phyloP scores from a whole-genome alignment of 768 basidiomycete species.

The Leccinum truebloodii region DNA sequence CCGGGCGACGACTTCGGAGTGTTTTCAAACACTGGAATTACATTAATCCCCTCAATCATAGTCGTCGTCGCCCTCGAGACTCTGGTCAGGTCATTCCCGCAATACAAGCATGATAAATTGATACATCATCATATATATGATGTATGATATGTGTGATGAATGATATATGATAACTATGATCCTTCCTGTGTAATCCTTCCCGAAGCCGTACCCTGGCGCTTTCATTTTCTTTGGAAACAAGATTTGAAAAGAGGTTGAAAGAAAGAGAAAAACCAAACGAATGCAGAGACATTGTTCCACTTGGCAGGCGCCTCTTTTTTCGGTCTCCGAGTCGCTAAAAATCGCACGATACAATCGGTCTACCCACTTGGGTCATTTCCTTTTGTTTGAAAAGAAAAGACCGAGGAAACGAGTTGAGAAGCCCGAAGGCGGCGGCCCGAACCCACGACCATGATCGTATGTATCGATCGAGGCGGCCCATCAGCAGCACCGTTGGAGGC shows the following conservation, averaged over 20 bases:
- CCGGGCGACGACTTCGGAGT: background rate
- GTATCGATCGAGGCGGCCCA: background rate
- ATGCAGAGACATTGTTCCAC: background rate
- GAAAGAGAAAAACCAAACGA: background rate
- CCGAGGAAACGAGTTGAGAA: background rate
- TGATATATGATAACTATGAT: background rate
- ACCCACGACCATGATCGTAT: background rate
- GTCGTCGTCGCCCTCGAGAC: background rate
- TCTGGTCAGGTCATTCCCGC: background rate
- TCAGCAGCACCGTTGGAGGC: background rate
- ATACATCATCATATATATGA: background rate
- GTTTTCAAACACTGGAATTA: background rate
- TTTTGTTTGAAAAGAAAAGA: background rate
- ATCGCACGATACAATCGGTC: constrained; percentile 17
- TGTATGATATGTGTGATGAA: background rate
- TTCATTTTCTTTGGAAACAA: background rate
- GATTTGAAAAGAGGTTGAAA: background rate
- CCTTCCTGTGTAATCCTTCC: background rate
- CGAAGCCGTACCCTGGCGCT: background rate
- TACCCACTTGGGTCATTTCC: background rate
- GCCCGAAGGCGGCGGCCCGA: background rate
- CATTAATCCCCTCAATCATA: background rate
- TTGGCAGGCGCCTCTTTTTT: background rate
- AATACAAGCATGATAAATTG: background rate
- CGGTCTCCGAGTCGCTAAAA: background rate